Evolutionary conservation across 2,329 filamentous ascomycete genomes (phyloP), one percentile per base, ranked within the genome.

Genomic region (Fonsecaea nubica): DNA sequence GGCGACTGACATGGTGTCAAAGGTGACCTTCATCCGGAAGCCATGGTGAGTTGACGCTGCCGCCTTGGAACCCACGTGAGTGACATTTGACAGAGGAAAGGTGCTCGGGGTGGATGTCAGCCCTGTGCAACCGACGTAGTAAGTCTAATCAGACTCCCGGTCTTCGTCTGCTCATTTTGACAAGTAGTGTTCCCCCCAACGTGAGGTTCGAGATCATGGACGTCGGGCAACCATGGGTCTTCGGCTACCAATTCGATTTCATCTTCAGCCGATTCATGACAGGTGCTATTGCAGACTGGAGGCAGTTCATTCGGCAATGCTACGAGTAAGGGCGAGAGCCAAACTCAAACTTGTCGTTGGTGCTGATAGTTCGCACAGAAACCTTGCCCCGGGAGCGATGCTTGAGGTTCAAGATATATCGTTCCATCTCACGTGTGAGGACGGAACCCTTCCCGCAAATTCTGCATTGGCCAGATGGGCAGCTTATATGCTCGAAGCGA

Each of bases 251-350:
- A 61, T 89, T 87, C 62, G 86, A 89, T 73, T 87, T 87, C 66
- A 82, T 89, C 48, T 86, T 89, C 73, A 82, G 84, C n/a, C 81
- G 87, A 4, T 82, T 85, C 63, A 84, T 84, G 2, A 83, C 84
- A 15, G 82, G 85, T 78, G 84, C 82, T 1, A 83, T 89, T 66
- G 83, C 80, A 57, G 80, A 88, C 71, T 88, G 86, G 85, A 79
- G 79, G 45, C 21, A 52, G 18, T 60, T 62, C 33, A 38, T 67
- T 21, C 59, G 52, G 50, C 63, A 70, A 52, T 58, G 70, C 56
- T 75, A 71, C 58, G 67, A 74, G 65, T 67, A 30, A 36, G 62
- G 35, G 25, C 7, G 18, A 32, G 30, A 32, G 4, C 30, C 5
- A 32, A 6, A 4, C 35, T 13, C 9, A 30, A n/a, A 9, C 13